Percentiles rank a stretch among this genome's conserved stretches.
Evolutionary conservation across 148 eudicot species (phyloP).

Genomic region (Fagopyrum homotropicum): DNA sequence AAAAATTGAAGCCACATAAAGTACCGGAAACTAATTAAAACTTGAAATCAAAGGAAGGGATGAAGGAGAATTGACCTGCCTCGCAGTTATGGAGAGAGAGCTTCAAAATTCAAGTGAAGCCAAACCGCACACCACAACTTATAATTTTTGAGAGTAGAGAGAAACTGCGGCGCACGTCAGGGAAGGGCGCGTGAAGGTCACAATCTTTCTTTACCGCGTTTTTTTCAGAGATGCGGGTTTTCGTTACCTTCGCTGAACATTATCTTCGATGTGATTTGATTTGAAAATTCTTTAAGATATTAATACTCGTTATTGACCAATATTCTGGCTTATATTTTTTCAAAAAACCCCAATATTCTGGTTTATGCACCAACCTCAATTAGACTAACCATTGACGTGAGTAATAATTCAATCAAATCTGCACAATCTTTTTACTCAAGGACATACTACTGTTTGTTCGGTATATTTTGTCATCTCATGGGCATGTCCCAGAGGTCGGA

Average conservation of each 20-base stretch:
- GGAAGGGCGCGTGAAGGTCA: neutral
- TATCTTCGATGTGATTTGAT: too few species aligned
- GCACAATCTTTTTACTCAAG: too few species aligned
- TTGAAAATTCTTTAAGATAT: too few species aligned
- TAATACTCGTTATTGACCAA: too few species aligned
- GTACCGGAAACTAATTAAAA: neutral
- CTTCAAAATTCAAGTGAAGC: neutral
- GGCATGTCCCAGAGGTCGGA: too few species aligned
- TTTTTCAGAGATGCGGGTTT: neutral
- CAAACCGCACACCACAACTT: neutral
- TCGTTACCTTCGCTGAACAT: neutral
- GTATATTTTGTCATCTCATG: too few species aligned
- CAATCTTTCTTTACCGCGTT: neutral
- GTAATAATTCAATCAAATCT: too few species aligned
- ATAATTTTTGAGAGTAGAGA: neutral
- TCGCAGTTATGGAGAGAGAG: neutral
- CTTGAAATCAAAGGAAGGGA: neutral
- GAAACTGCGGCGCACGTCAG: neutral
- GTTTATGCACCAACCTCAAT: too few species aligned
- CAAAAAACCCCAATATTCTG: too few species aligned
- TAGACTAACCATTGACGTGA: too few species aligned
- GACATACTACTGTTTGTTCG: too few species aligned
- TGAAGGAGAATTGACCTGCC: neutral
- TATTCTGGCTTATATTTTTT: too few species aligned
- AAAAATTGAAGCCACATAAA: neutral